Conservation (phyloP, 2,329 filamentous ascomycete genomes). For the Calonectria hawksworthii region DNA sequence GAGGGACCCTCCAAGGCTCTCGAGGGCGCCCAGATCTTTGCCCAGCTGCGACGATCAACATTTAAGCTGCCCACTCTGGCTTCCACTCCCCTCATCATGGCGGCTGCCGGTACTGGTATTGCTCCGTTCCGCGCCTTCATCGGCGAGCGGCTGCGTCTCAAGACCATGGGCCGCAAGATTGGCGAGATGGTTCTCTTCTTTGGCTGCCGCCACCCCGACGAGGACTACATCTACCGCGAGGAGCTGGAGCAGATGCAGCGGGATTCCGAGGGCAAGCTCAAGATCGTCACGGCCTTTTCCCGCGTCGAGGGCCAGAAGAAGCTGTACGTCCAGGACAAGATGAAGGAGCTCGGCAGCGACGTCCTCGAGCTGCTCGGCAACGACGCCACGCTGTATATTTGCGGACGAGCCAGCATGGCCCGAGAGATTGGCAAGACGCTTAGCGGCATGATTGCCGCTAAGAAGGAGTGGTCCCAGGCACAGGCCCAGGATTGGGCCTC, state of each 20-base stretch:
- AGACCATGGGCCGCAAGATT: constrained; percentile 26
- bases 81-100: constrained; percentile 63
- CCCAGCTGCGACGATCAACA: constrained; percentile 44
- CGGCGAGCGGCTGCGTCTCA: constrained; percentile 19
- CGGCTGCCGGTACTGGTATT: constrained; percentile 62
- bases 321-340: constrained; percentile 28
- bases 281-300: constrained; percentile 24
- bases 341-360: constrained; percentile 3
- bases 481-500: constrained; percentile 26
- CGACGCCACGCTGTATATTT: constrained; percentile 27
- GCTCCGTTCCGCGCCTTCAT: constrained; percentile 51
- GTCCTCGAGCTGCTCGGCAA: constrained; percentile 14
- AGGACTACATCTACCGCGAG: constrained; percentile 26
- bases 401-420: constrained; percentile 27
- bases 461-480: constrained; percentile 15
- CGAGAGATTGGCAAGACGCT: constrained; percentile 30
- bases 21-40: constrained; percentile 20
- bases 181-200: constrained; percentile 31
- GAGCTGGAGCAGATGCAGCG: constrained; percentile 25
- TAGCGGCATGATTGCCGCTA: constrained; percentile 20
- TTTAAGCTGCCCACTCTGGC: constrained; percentile 59
- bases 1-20: constrained; percentile 11
- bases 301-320: constrained; percentile 25
- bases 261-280: constrained; percentile 26
- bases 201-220: constrained; percentile 20